Evolutionary conservation across 2,329 filamentous ascomycete species (phyloP), one percentile per base, ranked within the genome.

Genomic region (Dothistroma septosporum): DNA sequence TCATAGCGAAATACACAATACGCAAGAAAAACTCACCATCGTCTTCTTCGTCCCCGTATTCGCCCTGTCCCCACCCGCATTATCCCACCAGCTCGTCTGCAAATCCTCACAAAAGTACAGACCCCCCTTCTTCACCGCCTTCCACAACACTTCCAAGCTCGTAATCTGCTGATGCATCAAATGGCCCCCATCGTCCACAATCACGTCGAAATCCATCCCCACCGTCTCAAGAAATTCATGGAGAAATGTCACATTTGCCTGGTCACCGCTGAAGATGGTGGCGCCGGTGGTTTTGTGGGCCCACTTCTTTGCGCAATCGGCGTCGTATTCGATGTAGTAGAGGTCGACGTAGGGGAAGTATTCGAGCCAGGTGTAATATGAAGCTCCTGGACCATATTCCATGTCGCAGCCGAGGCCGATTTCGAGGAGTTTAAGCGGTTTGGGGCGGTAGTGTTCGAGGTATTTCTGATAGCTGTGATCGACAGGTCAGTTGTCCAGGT

Each of bases 321-420:
- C 70, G 58, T 79, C 72, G 58, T 72, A 74, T 54, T 79, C 77
- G 60, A 79, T 77, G 60, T 75, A 77, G 63, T 78, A 78, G 19
- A 79, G 68, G 31, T 78, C 73, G 9, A 79, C 68, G 16, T 73
- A 56, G 0, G 75, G 68, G 41, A 79, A 74, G 58, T 74, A 78
- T 33, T 77, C 75, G 2, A 75, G 70, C 76, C 76, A 78, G 16
- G 75, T 76, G 63, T 76, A 70, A 60, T 77, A 79, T 5, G 73
- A 76, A 12, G 72, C 72, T 2, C 75, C 76, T 0, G 75, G 75
- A 7, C 75, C 75, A 32, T 76, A 75, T 4, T 58, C 57, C 74
- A 75, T 75, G 55, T 74, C 72, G 65, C 77, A 79, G 10, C 76
- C 76, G 7, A 78, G 73, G 0, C 76, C 75, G 54, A 78, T 77